Base-by-base conservation (phyloP, 202 grass and related monocot genomes). In the Digitaria exilis region DNA sequence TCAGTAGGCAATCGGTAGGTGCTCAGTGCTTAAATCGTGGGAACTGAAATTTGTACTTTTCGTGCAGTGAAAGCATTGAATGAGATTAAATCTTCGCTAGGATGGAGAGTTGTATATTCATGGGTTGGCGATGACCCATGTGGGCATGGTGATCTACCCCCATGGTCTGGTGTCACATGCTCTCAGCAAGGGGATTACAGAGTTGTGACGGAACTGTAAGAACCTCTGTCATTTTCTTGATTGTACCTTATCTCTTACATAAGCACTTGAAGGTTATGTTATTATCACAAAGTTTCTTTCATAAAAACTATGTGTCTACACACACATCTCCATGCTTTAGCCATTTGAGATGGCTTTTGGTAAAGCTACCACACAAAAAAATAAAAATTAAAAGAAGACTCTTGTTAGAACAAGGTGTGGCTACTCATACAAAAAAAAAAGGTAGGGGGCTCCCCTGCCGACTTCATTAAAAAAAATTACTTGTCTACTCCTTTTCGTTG, bases 51-150 rank as follows among this genome's bases (percentile, higher is more conserved):
- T 46, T 28, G 21, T 58, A n/a, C 78, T 85, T 88, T 16, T 75
- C 55, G 26, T 88, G 82, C 88, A 98, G 95, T 98, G 80, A 98
- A 98, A 93, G 95, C 95, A 21, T 77, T 98, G 82, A 95, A 98
- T 76, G 95, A 98, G 81, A 93, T 98, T 78, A 98, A 98, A 71
- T 86, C 95, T 37, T 95, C 85, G 9, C 85, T 98, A 76, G 95
- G 95, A 26, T 98, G 95, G 95, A 94, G 95, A 73, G 92, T 95
- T 69, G 96, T 98, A 43, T 98, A 98, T 84, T 88, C 96, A 55
- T 98, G 96, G 96, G 90, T 98, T 4, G 96, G 96, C 18, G 92
- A 98, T 78, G 92, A 98, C 55, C 96, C 96, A 71, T 98, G 96
- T 48, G 96, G 96, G 9, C 87, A 93, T 77, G 95, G 92, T 41